phyloP scores from a whole-genome alignment of 352 stramenopile genomes.

The Globisporangium recalcitrans region DNA sequence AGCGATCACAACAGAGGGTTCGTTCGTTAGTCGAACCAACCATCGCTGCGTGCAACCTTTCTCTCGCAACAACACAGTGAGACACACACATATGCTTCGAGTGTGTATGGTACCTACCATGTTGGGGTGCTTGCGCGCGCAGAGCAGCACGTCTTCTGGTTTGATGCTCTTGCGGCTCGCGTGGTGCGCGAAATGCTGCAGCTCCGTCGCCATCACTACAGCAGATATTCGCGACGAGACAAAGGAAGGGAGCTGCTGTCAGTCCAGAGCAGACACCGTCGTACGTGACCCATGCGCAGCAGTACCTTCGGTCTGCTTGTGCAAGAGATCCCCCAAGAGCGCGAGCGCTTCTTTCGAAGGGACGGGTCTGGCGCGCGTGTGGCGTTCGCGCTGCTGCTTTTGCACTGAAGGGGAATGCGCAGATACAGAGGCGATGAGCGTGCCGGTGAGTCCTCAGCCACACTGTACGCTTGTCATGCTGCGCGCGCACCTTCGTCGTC shows the following conservation, averaged over 20 bases:
- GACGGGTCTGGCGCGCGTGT: slow-evolving; percentile 29
- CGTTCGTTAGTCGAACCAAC: background rate
- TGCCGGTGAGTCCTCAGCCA: background rate
- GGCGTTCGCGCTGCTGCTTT: slow-evolving; percentile 45
- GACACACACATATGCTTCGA: background rate
- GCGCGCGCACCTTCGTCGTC: slow-evolving; percentile 41
- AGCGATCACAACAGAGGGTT: background rate
- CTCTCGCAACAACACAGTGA: too few relatives aligned
- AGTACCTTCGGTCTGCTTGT: slow-evolving; percentile 60
- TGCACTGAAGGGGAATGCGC: slow-evolving; percentile 23
- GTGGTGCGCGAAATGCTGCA: slow-evolving; percentile 73
- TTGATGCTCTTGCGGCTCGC: slow-evolving; percentile 74
- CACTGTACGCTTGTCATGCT: background rate
- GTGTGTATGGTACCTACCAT: slow-evolving; percentile 29
- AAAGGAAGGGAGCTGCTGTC: too few relatives aligned
- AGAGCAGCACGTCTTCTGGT: slow-evolving; percentile 58
- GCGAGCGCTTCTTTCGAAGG: slow-evolving; percentile 64
- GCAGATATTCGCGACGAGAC: too few relatives aligned
- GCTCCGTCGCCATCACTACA: slow-evolving; percentile 65
- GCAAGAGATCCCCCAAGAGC: slow-evolving; percentile 56
- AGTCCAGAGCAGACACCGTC: too few relatives aligned
- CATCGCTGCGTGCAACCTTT: too few relatives aligned
- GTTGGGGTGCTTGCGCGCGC: slow-evolving; percentile 52
- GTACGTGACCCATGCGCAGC: too few relatives aligned
- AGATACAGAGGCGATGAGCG: too few relatives aligned